Conservation (phyloP, 352 stramenopile genomes). For the Globisporangium irregulare region DNA sequence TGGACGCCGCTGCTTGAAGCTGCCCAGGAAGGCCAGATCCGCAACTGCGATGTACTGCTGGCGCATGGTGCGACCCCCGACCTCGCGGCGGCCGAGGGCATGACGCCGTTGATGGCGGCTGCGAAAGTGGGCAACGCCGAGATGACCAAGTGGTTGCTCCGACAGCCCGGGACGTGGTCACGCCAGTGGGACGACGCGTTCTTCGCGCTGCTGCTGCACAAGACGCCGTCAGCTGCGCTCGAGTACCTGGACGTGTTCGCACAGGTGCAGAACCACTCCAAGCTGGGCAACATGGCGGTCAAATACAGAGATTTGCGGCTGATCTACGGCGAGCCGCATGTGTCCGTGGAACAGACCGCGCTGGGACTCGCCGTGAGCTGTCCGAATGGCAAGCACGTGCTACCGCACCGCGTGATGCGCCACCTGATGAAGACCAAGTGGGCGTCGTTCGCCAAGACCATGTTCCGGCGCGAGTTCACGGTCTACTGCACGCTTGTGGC, state of each 20-base stretch:
- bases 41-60: conserved; percentile 43
- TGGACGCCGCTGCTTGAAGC: conserved; percentile 67
- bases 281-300: conserved; percentile 42
- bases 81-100: conserved; percentile 19
- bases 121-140: conserved; percentile 55
- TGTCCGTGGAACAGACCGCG: conserved; percentile 44
- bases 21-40: conserved; percentile 52
- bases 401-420: conserved; percentile 56
- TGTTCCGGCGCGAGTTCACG: conserved; percentile 52
- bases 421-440: conserved; percentile 57
- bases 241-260: conserved; percentile 55
- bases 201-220: conserved; percentile 52
- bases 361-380: conserved; percentile 43
- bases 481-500: conserved; percentile 45
- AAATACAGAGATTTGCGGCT: conserved; percentile 42
- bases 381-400: conserved; percentile 33
- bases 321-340: conserved; percentile 50
- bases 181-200: conserved; percentile 43
- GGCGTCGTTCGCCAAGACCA: conserved; percentile 47
- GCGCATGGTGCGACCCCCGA: conserved; percentile 40
- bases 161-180: conserved; percentile 35
- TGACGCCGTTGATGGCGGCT: conserved; percentile 51
- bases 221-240: conserved; percentile 36
- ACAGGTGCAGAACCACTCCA: conserved; percentile 42
- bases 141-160: conserved; percentile 46